Base-by-base conservation (phyloP, 1,284 basidiomycete genomes). In the Puccinia triticina region DNA sequence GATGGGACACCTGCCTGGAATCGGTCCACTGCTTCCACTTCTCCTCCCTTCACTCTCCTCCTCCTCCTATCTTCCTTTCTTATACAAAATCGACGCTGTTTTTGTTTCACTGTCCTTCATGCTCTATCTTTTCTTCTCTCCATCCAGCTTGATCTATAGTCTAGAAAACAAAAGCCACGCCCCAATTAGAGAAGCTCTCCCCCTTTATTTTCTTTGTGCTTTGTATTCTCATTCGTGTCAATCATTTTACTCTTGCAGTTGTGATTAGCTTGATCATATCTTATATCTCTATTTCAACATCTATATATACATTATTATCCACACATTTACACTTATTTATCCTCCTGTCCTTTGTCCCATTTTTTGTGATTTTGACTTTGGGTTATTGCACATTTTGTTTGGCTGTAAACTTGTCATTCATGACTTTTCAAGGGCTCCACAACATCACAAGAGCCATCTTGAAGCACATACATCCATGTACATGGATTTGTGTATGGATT, bases 1-100 rank as follows among this genome's bases (percentile, higher is more conserved):
- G 21, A 43, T 67, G 34, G 64, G 64, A 43, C 64, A 43, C 43
- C 21, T 21, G 32, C 61, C 29, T 37, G 61, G 61, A 67, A 67
- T 67, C n/a, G 64, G 23, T n/a, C 64, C 29, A 11, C 12, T 34
- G 18, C 57, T 29, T n/a, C 12, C 16, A 14, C 57, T 29, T 59
- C 57, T 59, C 14, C 57, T 59, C 29, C 32, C 32, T 32, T 0
- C 48, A 50, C 18, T 16, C 14, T 16, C 48, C 18, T 18, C 48
- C 48, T 16, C 18, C 43, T 55, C 23, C 53, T 55, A 8, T 55
- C 53, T n/a, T 8, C 23, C 26, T 57, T 57, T 57, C 55, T 57
- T 57, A 57, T 26, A 14, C n/a, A 43, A 43, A 67, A 43, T 67
- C 64, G 37, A n/a, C n/a, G 64, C 21, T 67, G 23, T 43, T n/a